Evolutionary conservation across 768 basidiomycete genomes (phyloP).

Genomic region (Russula earlei): DNA sequence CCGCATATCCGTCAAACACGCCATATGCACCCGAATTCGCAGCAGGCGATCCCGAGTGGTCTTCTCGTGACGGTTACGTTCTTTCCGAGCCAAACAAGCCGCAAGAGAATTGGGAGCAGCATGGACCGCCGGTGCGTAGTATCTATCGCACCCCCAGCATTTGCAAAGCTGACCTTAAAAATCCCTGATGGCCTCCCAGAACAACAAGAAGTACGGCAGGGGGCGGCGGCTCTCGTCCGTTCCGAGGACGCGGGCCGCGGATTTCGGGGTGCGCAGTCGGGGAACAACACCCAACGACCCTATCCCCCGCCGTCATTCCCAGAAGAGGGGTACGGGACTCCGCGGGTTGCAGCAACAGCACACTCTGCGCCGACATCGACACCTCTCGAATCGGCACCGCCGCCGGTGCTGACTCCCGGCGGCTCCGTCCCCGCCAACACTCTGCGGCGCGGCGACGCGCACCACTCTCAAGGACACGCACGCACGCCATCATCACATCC

Average conservation of each 20-base stretch:
- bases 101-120: background rate
- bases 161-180: background rate
- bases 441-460: background rate
- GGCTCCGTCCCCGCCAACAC: too few relatives aligned
- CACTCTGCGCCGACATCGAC: background rate
- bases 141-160: background rate
- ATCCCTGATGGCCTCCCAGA: background rate
- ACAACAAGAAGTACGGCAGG: background rate
- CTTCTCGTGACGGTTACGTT: background rate
- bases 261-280: conserved; percentile 1
- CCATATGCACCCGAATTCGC: background rate
- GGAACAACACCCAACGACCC: background rate
- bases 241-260: conserved; percentile 3
- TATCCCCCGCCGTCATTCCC: background rate
- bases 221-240: background rate
- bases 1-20: background rate
- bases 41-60: background rate
- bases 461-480: conserved; percentile 1
- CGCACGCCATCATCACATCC: background rate
- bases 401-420: background rate
- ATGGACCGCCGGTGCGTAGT: conserved; percentile 3
- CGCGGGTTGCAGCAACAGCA: background rate
- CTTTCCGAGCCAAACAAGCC: background rate
- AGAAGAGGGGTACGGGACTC: background rate
- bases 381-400: background rate